Conservation (phyloP, 768 basidiomycete genomes). For the Tylopilus rubrobrunneus region DNA sequence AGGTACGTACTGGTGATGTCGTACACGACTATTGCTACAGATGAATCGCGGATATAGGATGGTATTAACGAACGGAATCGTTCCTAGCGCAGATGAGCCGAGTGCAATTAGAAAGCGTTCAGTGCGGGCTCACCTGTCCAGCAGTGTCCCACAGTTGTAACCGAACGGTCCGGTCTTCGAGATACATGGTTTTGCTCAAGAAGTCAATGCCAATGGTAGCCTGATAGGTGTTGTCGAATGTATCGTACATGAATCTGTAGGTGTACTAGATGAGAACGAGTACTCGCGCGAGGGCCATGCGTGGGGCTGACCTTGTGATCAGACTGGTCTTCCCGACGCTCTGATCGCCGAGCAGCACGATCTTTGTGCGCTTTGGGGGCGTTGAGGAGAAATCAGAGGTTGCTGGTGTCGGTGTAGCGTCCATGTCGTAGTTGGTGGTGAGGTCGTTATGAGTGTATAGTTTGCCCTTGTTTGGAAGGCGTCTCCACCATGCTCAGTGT, state of each 20-base stretch:
- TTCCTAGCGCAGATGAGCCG: slow-evolving; percentile 53
- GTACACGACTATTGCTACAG: slow-evolving; percentile 97
- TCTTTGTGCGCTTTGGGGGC: slow-evolving; percentile 92
- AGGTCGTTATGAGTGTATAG: slow-evolving; percentile 7
- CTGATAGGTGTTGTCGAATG: slow-evolving; percentile 99
- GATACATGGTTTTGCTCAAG: slow-evolving; percentile 99
- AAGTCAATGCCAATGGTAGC: slow-evolving; percentile 99
- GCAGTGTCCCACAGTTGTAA: slow-evolving; percentile 99
- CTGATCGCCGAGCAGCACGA: slow-evolving; percentile 94
- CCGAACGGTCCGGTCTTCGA: slow-evolving; percentile 96
- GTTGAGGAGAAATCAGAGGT: slow-evolving; percentile 83
- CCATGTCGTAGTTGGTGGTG: slow-evolving; percentile 37
- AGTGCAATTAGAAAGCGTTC: slow-evolving; percentile 1
- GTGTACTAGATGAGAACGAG: slow-evolving; percentile 4
- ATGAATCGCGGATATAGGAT: slow-evolving; percentile 97
- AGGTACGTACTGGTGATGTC: slow-evolving; percentile 88
- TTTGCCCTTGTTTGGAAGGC: slow-evolving; percentile 28
- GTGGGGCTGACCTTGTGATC: slow-evolving; percentile 75
- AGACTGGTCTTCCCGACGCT: slow-evolving; percentile 98
- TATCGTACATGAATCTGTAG: slow-evolving; percentile 95
- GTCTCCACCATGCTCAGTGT: not conserved
- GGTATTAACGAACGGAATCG: slow-evolving; percentile 97
- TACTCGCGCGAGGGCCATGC: not conserved
- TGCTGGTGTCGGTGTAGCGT: slow-evolving; percentile 59
- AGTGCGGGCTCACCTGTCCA: slow-evolving; percentile 60